These are phyloP conservation scores for Cucurbita pepo DNA, from an alignment of 306 rosid genomes.

Conservation along the genomic window DNA sequence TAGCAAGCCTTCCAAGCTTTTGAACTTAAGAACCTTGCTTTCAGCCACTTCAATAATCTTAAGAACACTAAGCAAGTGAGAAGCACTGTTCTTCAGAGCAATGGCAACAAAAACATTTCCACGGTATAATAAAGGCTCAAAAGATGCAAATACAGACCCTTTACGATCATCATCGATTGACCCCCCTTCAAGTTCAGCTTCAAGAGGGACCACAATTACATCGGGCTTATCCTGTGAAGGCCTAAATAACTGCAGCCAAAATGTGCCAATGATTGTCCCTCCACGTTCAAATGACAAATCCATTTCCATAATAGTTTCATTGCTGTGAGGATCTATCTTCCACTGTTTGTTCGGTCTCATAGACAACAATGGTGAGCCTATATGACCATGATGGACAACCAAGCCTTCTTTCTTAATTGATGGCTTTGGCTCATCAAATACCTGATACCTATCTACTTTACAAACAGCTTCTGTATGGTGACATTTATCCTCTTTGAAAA, in stretches of 20 bases:
- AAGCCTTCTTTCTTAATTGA: slow-evolving; percentile 46
- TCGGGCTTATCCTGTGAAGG: slow-evolving; percentile 55
- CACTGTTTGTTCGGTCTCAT: slow-evolving; percentile 63
- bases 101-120: slow-evolving; percentile 19
- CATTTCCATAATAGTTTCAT: slow-evolving; percentile 50
- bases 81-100: slow-evolving; percentile 49
- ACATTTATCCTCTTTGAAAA: slow-evolving; percentile 40
- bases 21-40: slow-evolving; percentile 30
- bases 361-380: slow-evolving; percentile 43
- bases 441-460: slow-evolving; percentile 31
- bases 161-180: slow-evolving; percentile 15
- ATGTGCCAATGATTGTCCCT: slow-evolving; percentile 59
- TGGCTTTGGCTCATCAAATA: slow-evolving; percentile 22
- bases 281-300: slow-evolving; percentile 45
- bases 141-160: slow-evolving; percentile 39
- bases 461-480: slow-evolving; percentile 62
- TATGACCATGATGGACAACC: slow-evolving; percentile 40
- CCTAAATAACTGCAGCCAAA: slow-evolving; percentile 62
- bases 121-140: slow-evolving; percentile 21
- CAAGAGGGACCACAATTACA: slow-evolving; percentile 63
- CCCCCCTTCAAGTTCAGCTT: slow-evolving; percentile 40
- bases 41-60: slow-evolving; percentile 45
- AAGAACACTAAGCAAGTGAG: slow-evolving; percentile 34
- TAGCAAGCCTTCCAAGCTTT: slow-evolving; percentile 52
- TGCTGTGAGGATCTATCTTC: slow-evolving; percentile 66